Evolutionary conservation across 345 rosid species (phyloP).

Genomic region (Rubroshorea leprosula): DNA sequence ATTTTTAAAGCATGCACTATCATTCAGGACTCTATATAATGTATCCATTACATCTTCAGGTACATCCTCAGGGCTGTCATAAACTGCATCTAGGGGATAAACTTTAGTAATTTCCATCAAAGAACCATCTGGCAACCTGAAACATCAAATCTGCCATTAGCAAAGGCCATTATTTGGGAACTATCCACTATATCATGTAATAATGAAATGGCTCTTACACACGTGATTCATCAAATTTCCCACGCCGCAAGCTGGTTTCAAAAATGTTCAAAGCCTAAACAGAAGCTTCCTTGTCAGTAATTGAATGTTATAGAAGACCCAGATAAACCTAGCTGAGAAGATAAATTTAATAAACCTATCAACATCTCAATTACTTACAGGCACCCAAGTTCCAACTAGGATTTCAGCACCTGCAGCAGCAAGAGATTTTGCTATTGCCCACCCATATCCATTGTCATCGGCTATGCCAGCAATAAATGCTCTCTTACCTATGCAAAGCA

Average conservation of each 20-base stretch:
- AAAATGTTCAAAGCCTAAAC: slow-evolving; percentile 58
- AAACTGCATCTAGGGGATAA: slow-evolving; percentile 89
- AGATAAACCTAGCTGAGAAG: neutral
- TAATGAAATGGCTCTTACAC: slow-evolving; percentile 25
- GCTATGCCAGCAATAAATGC: slow-evolving; percentile 67
- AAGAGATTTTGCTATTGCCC: slow-evolving; percentile 72
- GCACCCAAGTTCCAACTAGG: slow-evolving; percentile 64
- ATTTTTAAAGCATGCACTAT: neutral
- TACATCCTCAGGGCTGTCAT: slow-evolving; percentile 70
- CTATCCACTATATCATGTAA: too few relatives aligned
- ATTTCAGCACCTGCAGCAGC: slow-evolving; percentile 71
- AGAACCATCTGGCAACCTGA: slow-evolving; percentile 90
- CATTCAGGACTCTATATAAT: slow-evolving; percentile 5
- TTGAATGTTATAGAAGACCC: neutral
- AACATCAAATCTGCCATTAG: slow-evolving; percentile 16
- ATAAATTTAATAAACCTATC: neutral
- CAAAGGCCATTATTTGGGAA: slow-evolving; percentile 1
- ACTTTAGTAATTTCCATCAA: slow-evolving; percentile 85
- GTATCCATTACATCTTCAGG: slow-evolving; percentile 80
- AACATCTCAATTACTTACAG: slow-evolving; percentile 31
- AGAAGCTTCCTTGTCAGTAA: slow-evolving; percentile 3
- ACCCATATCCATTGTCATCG: slow-evolving; percentile 69
- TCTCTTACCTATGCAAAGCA: slow-evolving; percentile 43
- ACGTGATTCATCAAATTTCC: slow-evolving; percentile 53
- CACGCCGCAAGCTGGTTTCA: slow-evolving; percentile 48